Conservation (phyloP, 2,329 filamentous ascomycete species). For the Thielaviopsis ethacetica region DNA sequence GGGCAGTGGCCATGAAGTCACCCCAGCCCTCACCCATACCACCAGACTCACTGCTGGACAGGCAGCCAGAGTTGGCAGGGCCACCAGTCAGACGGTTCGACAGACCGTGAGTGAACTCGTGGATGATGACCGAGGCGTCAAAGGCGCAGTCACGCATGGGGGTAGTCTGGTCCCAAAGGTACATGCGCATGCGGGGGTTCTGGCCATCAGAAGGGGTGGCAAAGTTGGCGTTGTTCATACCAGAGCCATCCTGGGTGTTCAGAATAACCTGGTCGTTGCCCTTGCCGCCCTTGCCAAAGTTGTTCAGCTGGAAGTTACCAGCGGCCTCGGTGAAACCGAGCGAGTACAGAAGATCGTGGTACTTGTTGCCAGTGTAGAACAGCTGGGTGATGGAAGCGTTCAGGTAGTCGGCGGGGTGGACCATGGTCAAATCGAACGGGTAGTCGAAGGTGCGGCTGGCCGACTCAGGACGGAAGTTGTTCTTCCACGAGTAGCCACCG, state of each 20-base stretch:
- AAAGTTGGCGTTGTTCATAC: slow-evolving; percentile 42
- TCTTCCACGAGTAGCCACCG: slow-evolving; percentile 21
- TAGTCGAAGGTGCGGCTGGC: slow-evolving; percentile 29
- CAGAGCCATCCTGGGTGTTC: slow-evolving; percentile 38
- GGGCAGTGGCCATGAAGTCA: slow-evolving; percentile 37
- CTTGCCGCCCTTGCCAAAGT: slow-evolving; percentile 34
- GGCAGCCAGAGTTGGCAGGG: slow-evolving; percentile 33
- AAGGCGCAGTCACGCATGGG: slow-evolving; percentile 38
- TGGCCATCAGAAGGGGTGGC: slow-evolving; percentile 35
- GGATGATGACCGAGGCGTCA: slow-evolving; percentile 42
- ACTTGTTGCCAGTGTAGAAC: slow-evolving; percentile 43
- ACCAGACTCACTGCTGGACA: slow-evolving; percentile 29
- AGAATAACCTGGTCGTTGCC: slow-evolving; percentile 37
- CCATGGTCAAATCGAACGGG: slow-evolving; percentile 21
- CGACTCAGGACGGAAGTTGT: slow-evolving; percentile 30
- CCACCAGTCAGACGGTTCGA: slow-evolving; percentile 43
- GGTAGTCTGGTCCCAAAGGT: slow-evolving; percentile 32
- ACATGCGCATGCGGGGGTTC: slow-evolving; percentile 41
- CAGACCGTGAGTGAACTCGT: slow-evolving; percentile 40
- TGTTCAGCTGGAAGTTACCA: slow-evolving; percentile 44
- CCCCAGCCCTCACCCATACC: slow-evolving; percentile 45
- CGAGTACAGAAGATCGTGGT: slow-evolving; percentile 40
- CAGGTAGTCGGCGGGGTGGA: slow-evolving; percentile 26
- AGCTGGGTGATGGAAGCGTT: slow-evolving; percentile 42
- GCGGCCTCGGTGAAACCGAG: slow-evolving; percentile 42